Percentiles rank a stretch among this genome's conserved stretches.
Conservation (phyloP, 2,329 filamentous ascomycete species). For the Cercospora zeina region DNA sequence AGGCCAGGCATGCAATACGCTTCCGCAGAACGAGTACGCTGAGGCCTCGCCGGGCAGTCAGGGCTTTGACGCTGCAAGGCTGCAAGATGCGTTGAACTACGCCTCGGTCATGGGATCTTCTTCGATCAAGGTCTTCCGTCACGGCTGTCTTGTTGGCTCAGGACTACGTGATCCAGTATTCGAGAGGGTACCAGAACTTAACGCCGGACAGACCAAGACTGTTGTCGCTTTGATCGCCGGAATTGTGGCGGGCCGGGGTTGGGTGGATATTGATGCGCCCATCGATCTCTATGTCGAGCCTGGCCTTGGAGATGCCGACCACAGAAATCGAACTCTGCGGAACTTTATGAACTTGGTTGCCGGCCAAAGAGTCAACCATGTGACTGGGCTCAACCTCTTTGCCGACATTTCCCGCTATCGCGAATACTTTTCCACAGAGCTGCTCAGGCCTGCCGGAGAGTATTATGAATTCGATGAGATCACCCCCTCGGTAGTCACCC, state of each 20-base stretch:
- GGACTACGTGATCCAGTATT: not conserved
- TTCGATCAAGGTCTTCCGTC: conserved; percentile 3
- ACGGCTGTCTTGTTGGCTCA: conserved; percentile 5
- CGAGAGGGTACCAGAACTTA: not conserved
- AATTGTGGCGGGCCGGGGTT: not conserved
- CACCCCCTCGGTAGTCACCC: not conserved
- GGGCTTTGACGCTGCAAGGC: not conserved
- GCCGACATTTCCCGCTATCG: conserved; percentile 3
- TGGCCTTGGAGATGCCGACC: not conserved
- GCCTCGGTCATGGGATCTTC: conserved; percentile 1
- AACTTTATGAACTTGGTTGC: conserved; percentile 4
- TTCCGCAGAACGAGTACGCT: not conserved
- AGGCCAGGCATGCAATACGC: conserved; percentile 1
- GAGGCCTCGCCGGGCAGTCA: not conserved
- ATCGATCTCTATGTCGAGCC: conserved; percentile 1
- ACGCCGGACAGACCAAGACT: not conserved
- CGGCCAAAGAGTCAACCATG: conserved; percentile 4
- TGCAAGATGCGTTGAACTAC: conserved; percentile 7
- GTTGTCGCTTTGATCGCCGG: not conserved
- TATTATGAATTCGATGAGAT: conserved; percentile 5
- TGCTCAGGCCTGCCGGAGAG: conserved; percentile 1
- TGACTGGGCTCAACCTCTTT: not conserved
- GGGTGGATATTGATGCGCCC: conserved; percentile 1
- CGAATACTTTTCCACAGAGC: conserved; percentile 3
- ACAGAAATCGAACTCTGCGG: not conserved